phyloP scores from a whole-genome alignment of 2,329 filamentous ascomycete species.

The Fusarium beomiforme region DNA sequence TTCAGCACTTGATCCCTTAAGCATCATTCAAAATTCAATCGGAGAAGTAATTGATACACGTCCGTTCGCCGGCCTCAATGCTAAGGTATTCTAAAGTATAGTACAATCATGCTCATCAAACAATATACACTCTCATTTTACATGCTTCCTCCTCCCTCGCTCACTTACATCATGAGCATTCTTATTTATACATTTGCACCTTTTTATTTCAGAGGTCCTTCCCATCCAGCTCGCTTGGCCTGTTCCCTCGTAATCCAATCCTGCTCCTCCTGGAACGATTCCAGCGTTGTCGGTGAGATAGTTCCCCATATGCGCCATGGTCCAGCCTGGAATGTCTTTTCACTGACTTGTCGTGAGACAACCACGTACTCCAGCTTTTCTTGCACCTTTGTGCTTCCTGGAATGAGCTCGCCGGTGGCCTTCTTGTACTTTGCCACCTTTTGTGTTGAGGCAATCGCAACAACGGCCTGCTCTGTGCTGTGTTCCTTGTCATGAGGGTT shows the following conservation, averaged over 20 bases:
- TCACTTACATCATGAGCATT: not conserved
- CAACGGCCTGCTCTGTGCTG: conserved; percentile 63
- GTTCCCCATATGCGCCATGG: conserved; percentile 76
- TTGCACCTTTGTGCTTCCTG: conserved; percentile 60
- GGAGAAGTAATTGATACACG: conserved; percentile 36
- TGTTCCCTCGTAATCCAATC: conserved; percentile 48
- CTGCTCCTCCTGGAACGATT: conserved; percentile 52
- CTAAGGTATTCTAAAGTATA: conserved; percentile 41
- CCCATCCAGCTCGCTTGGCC: conserved; percentile 48
- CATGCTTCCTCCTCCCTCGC: conserved; percentile 14
- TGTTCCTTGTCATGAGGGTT: conserved; percentile 53
- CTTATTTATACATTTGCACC: not conserved
- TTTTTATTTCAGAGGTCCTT: conserved; percentile 32
- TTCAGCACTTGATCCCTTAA: too few relatives aligned
- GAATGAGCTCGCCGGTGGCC: conserved; percentile 51
- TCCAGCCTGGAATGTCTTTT: conserved; percentile 56
- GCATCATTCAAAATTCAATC: conserved; percentile 24
- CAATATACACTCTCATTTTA: conserved; percentile 42
- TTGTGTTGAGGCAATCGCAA: conserved; percentile 68
- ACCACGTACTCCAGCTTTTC: conserved; percentile 73
- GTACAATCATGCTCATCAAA: conserved; percentile 43
- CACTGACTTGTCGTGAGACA: conserved; percentile 60
- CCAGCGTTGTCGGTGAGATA: conserved; percentile 61
- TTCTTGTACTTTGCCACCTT: conserved; percentile 56
- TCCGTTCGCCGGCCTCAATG: conserved; percentile 39